Evolutionary conservation across 139 green algal genomes (phyloP), one percentile per base, ranked within the genome.

Genomic region (Chlorella sp.): DNA sequence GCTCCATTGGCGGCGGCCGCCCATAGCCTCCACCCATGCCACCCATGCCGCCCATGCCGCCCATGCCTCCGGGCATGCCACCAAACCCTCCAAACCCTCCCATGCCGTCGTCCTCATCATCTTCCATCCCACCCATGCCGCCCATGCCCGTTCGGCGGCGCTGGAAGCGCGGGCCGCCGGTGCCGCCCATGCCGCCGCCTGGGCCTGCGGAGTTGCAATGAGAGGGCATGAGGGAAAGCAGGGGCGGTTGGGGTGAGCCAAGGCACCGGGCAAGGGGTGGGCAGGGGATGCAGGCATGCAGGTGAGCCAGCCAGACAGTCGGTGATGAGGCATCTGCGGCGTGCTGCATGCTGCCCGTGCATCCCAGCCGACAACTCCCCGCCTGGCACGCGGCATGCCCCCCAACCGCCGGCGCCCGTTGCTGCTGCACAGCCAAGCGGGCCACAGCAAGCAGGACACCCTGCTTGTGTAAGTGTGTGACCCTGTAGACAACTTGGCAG

Each of bases 31-130:
- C 57, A 11, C 42, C 42, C 42, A 64, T 85, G 48, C 71, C 85
- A 30, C 68, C 83, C 60, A 61, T 40, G 57, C 66, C 77, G 53
- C 85, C 90, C 86, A 90, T 85, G 69, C 78, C 61, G 34, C 86
- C 86, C 86, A 89, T 82, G 69, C 84, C 86, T 53, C 85, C 90
- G 77, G 89, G 86, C 79, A 88, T 79, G 82, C 85, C 85, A 42
- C 86, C 88, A 53, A 77, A 71, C 4, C 66, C 66, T 39, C 73
- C 73, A 80, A 80, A 80, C 21, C 73, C 73, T 24, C 73, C 85
- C 32, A 42, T 11, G 7, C 53, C 81, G 12, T 86, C 53, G 1
- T 73, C 81, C 57, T 78, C 64, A 37, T 48, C 83, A 32, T 34
- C 76, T 24, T 40, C 80, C 89, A 91, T 91, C 24, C 89, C 88